These are phyloP conservation scores for Fragaria vesca DNA, from an alignment of 306 rosid species.

Conservation along the genomic window DNA sequence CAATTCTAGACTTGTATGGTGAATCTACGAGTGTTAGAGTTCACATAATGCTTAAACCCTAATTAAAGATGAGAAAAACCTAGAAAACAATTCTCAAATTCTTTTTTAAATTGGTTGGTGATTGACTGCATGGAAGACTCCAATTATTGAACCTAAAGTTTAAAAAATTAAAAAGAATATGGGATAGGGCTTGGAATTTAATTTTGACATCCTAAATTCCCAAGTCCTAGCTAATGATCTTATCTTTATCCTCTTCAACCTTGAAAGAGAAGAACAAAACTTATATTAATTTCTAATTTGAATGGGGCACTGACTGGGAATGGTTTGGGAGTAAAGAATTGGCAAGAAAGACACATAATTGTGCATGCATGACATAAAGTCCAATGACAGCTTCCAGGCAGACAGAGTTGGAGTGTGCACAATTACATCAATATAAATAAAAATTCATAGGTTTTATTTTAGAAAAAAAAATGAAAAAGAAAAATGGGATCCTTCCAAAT, in stretches of 20 bases:
- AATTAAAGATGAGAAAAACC: background rate
- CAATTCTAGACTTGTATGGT: background rate
- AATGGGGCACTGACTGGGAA: conserved; percentile 31
- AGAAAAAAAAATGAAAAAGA: conserved; percentile 17
- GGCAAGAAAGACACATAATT: conserved; percentile 44
- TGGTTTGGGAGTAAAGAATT: conserved; percentile 35
- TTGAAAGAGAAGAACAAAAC: conserved; percentile 26
- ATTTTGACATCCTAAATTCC: conserved; percentile 59
- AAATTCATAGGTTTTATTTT: background rate
- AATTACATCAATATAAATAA: conserved; percentile 30
- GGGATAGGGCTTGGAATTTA: conserved; percentile 48
- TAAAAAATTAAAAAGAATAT: conserved; percentile 33
- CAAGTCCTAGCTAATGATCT: conserved; percentile 27
- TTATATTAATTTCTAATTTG: conserved; percentile 18
- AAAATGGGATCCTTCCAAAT: conserved; percentile 57
- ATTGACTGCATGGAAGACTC: conserved; percentile 17
- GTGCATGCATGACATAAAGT: conserved; percentile 65
- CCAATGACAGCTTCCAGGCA: conserved; percentile 73
- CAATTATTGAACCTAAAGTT: conserved; percentile 25
- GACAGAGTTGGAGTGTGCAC: conserved; percentile 55
- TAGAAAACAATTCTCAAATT: background rate
- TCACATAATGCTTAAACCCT: background rate
- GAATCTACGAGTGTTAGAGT: background rate
- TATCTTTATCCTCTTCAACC: conserved; percentile 29
- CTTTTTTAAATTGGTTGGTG: background rate